Evolutionary conservation across 1,139 yeast genomes (phyloP), one percentile per base, ranked within the genome.

Genomic region (Candida tetrigidarum): DNA sequence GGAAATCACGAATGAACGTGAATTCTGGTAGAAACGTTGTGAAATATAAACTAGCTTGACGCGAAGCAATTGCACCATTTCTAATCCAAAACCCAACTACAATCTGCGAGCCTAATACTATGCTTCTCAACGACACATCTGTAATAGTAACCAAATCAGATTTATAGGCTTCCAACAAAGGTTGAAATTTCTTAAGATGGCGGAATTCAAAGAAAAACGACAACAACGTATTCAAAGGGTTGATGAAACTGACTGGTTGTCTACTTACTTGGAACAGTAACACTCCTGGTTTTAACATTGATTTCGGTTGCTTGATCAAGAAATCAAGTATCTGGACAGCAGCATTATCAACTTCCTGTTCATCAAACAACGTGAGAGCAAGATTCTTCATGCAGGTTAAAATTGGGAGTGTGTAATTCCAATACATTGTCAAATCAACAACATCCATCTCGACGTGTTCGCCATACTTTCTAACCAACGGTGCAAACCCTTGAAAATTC

Each of bases 61-160:
- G 71, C 3, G 81, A 63, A 2, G 76, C 78, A 5, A 79, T 67
- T 39, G 69, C 55, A n/a, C 89, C 89, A 60, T 93, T 93, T 60
- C 98, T 78, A 3, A 93, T 89, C 98, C 98, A 93, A 50, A 86
- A 80, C 0, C 96, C 96, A 2, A 81, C 76, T 38, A 82, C 80
- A 12, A 91, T 82, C 60, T 93, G 97, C 0, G 92, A 74, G 6
- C 85, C 73, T 16, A 88, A 66, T 0, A 87, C 96, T 9, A 83
- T 67, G 16, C 84, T 74, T 56, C 87, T 71, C 41, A 86, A 63
- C 0, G 87, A 74, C 37, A 75, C 65, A 58, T 84, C 90, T 0
- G 86, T 71, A 15, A 81, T 66, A 3, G 62, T 59, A 44, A 76
- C 54, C 48, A 78, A 73, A 18, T 73, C 71, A 5, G 42, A 39